Evolutionary conservation across 2,329 filamentous ascomycete species (phyloP), one percentile per base, ranked within the genome.

Genomic region (Aspergillus viridinutans): DNA sequence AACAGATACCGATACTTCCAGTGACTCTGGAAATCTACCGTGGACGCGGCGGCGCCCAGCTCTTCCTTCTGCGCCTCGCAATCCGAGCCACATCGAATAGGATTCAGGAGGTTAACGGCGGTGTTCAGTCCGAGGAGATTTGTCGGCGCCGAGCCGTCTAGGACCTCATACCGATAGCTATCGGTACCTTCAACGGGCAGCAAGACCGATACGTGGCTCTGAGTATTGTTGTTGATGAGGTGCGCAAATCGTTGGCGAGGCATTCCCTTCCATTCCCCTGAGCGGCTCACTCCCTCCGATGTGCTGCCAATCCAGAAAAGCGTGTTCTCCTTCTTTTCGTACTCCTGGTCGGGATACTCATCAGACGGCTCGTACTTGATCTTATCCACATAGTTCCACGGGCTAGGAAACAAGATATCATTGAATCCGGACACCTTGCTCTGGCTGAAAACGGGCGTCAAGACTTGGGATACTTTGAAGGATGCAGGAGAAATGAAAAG

Each of bases 231-330:
- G 67, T 85, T 86, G 57, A 84, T 72, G 23, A 90, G 77, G 67
- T 92, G 87, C n/a, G 90, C 78, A 21, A 93, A 80, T 9, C 90
- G 86, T 65, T 91, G 84, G 67, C 79, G 85, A 69, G 77, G 85
- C 88, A 81, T 90, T 75, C 74, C 89, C 77, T 74, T 84, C 88
- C 75, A 92, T 63, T 70, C 81, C 61, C 75, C 85, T 68, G 64
- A 79, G 61, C 69, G 76, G 69, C 78, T 74, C 60, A 78, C 69
- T 65, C 81, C 76, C 70, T 86, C 83, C 3, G 81, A 83, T 2
- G 87, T 85, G 10, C 81, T 80, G n/a, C 88, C 89, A 52, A 89
- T 85, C 90, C 90, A 95, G 72, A 89, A 89, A 3, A 93, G 76
- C 0, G 78, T 77, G 59, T 87, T 82, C 48, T 82, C 77, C 65